phyloP scores from a whole-genome alignment of 148 eudicot genomes.

The Heliosperma pusillum region DNA sequence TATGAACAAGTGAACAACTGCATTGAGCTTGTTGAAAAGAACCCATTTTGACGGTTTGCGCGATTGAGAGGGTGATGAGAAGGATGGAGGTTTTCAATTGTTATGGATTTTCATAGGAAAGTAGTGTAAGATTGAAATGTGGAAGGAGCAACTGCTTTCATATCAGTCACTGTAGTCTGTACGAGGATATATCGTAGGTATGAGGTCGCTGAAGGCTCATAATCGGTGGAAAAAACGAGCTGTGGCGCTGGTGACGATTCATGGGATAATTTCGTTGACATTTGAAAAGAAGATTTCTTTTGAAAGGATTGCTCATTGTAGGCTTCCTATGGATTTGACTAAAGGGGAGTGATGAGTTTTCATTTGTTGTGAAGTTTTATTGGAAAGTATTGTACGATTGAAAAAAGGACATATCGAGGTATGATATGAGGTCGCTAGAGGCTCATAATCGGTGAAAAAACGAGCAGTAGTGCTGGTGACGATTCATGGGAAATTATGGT shows the following conservation, averaged over 20 bases:
- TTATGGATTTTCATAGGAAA: conserved; percentile 78
- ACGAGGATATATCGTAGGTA: conserved; percentile 78
- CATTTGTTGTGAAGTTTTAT: no score
- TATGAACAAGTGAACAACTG: conserved; percentile 64
- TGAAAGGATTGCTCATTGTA: conserved; percentile 93
- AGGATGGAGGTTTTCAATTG: conserved; percentile 69
- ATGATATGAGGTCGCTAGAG: conserved; percentile 83
- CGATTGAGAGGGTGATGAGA: conserved; percentile 82
- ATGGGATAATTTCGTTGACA: conserved; percentile 73
- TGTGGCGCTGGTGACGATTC: conserved; percentile 57
- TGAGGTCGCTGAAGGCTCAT: conserved; percentile 90
- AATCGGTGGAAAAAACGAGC: conserved; percentile 82
- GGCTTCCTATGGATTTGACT: conserved; percentile 69
- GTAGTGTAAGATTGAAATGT: conserved; percentile 80
- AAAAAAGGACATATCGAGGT: conserved; percentile 73
- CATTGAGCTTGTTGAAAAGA: conserved; percentile 73
- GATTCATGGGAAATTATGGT: conserved; percentile 72
- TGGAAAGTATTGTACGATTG: no score
- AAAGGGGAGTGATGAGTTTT: no score
- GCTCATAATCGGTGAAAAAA: conserved; percentile 88
- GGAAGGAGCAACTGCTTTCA: conserved; percentile 94
- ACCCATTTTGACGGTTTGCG: conserved; percentile 49
- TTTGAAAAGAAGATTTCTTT: conserved; percentile 92
- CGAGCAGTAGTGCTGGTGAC: conserved; percentile 53
- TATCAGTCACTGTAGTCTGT: conserved; percentile 97